Percentiles rank a stretch among this genome's conserved stretches.
phyloP scores from a whole-genome alignment of 495 filamentous ascomycete genomes.

The Xylaria grammica region DNA sequence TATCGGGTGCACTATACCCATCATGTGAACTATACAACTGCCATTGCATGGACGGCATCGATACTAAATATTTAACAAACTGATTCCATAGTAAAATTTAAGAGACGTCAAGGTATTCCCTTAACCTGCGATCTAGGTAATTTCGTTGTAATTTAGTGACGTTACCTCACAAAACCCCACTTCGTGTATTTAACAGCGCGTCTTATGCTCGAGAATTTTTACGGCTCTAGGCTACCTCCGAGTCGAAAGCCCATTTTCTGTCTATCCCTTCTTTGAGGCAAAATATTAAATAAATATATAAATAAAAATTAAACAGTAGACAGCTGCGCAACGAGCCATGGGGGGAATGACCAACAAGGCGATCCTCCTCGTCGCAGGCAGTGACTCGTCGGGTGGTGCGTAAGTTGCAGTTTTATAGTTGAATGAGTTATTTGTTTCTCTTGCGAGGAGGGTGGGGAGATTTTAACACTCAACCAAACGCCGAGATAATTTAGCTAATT shows the following conservation, averaged over 20 bases:
- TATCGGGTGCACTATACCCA: conserved; percentile 20
- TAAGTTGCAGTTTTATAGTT: conserved; percentile 60
- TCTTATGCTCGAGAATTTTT: not conserved
- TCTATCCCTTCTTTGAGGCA: not conserved
- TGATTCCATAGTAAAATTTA: not conserved
- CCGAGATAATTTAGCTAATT: not conserved
- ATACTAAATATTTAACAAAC: not conserved
- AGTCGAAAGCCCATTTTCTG: not conserved
- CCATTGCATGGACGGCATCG: not conserved
- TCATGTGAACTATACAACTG: conserved; percentile 10
- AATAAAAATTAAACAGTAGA: not conserved
- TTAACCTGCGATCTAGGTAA: not conserved
- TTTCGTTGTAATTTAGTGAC: conserved; percentile 3
- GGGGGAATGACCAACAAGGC: conserved; percentile 46
- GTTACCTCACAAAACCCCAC: conserved; percentile 15
- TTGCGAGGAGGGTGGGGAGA: not conserved
- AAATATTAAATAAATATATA: not conserved
- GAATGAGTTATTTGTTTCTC: not conserved
- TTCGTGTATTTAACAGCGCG: not conserved
- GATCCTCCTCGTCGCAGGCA: conserved; percentile 83
- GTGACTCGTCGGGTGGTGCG: conserved; percentile 88
- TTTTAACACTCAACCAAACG: not conserved
- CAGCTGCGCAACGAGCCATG: not conserved
- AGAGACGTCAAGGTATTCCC: not conserved
- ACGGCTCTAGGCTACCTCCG: not conserved